Evolutionary conservation across 192 early-diverging fungal species (phyloP), one percentile per base, ranked within the genome.

Genomic region (Linnemannia elongata): DNA sequence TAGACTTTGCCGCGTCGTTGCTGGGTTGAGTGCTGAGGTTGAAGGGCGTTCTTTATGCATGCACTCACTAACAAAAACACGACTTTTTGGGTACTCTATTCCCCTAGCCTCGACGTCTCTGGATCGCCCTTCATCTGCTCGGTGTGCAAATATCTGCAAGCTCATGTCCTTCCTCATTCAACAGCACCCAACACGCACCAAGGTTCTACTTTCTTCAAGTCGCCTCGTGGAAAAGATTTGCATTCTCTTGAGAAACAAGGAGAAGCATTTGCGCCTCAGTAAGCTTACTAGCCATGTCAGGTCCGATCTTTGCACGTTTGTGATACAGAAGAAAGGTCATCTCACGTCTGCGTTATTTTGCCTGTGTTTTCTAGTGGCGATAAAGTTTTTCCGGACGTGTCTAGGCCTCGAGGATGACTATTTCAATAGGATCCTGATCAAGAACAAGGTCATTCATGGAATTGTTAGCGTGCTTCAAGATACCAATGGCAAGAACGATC

Each of bases 381-480:
- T 99, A 72, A 89, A 96, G 73, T 92, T 96, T 45, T 89, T 98
- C 72, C 88, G 96, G 47, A 87, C 91, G 1, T 97, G 96, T 82
- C 82, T 97, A 45, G 94, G 93, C 0, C 86, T 93, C 70, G 91
- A 91, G 30, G 97, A 98, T 80, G 97, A 97, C 72, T 95, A 95
- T 75, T 96, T 95, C 73, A 90, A 92, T 79, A 90, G 92, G 35
- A 90, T 95, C 76, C 76, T 98, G 41, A 83, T 96, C 35, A 92
- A 95, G 60, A 88, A 94, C 72, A 89, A 94, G 74, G 85, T 96
- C 36, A 90, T 97, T 68, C 91, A 90, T 24, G 88, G 91, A 13
- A 88, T 96, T 27, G 75, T 97, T 49, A 85, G 87, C 12, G 77
- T 93, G 30, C 90, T 96, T 54, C 22, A 91, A 18, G 90, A 90